phyloP scores from a whole-genome alignment of 2,329 filamentous ascomycete species.

The Diatrype stigma region DNA sequence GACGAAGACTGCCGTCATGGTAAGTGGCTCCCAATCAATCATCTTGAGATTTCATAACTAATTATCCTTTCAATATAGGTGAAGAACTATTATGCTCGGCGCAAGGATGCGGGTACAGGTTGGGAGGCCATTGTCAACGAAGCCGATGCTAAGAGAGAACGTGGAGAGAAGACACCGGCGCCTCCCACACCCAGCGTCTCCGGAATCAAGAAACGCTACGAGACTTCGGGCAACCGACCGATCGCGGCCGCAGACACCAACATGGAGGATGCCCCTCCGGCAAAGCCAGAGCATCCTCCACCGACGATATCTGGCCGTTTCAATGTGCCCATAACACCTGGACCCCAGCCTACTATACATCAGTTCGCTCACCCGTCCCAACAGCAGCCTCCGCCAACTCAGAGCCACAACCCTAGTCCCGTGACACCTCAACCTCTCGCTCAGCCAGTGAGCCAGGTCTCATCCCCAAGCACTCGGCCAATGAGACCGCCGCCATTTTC shows the following conservation, averaged over 20 bases:
- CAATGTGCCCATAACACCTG: slow-evolving; percentile 41
- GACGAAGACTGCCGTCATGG: slow-evolving; percentile 84
- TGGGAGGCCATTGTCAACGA: slow-evolving; percentile 58
- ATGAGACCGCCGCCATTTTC: slow-evolving; percentile 44
- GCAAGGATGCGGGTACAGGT: slow-evolving; percentile 57
- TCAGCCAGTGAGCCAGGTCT: slow-evolving; percentile 37
- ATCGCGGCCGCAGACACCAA: slow-evolving; percentile 45
- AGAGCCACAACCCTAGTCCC: slow-evolving; percentile 20
- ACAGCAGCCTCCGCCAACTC: slow-evolving; percentile 20
- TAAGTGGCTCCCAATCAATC: slow-evolving; percentile 34
- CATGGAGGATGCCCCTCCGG: slow-evolving; percentile 38
- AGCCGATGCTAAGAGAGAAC: slow-evolving; percentile 51
- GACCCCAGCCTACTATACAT: slow-evolving; percentile 28
- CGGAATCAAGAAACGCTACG: slow-evolving; percentile 48
- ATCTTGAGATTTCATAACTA: background rate
- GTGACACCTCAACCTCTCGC: slow-evolving; percentile 31
- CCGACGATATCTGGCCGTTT: slow-evolving; percentile 36
- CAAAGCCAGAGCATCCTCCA: slow-evolving; percentile 42
- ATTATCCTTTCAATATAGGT: slow-evolving; percentile 42
- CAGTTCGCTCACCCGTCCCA: slow-evolving; percentile 23
- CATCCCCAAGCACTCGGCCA: slow-evolving; percentile 43
- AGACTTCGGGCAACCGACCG: slow-evolving; percentile 40
- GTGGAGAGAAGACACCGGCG: slow-evolving; percentile 56
- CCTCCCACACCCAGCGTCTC: slow-evolving; percentile 52
- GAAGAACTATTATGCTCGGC: slow-evolving; percentile 64